These are phyloP conservation scores for Isoetes taiwanensis DNA, from an alignment of 75 land plant genomes.

Conservation along the genomic window DNA sequence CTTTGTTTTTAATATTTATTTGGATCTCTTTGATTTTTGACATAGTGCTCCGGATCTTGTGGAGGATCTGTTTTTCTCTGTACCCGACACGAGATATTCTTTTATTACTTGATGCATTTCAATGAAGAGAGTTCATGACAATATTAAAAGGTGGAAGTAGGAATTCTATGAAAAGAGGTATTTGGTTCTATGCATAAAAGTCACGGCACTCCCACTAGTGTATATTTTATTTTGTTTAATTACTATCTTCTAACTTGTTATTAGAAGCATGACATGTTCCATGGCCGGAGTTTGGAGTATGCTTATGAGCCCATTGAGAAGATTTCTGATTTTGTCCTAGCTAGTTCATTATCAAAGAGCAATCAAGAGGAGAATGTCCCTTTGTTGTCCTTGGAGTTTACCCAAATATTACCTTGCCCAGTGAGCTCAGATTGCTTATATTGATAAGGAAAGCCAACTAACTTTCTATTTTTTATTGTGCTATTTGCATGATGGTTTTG, in stretches of 20 bases:
- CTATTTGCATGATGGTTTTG: slow-evolving; percentile 12
- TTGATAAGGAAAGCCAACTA: not conserved
- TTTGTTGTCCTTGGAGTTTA: slow-evolving; percentile 17
- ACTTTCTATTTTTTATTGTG: not conserved
- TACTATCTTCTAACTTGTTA: too few relatives aligned
- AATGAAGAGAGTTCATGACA: not conserved
- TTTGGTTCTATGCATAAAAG: too few relatives aligned
- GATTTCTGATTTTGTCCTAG: slow-evolving; percentile 17
- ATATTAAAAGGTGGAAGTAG: too few relatives aligned
- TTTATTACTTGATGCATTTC: too few relatives aligned
- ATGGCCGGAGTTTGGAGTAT: slow-evolving; percentile 17
- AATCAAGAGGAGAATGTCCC: slow-evolving; percentile 11
- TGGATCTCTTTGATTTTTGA: too few relatives aligned
- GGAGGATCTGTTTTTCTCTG: too few relatives aligned
- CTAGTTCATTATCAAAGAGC: slow-evolving; percentile 7
- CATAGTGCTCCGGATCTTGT: too few relatives aligned
- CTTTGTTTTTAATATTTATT: too few relatives aligned
- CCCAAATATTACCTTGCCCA: slow-evolving; percentile 15
- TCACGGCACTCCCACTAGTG: too few relatives aligned
- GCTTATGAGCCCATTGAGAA: slow-evolving; percentile 22
- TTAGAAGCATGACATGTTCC: not conserved
- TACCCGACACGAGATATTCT: too few relatives aligned
- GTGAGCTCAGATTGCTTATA: slow-evolving; percentile 1
- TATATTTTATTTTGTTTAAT: too few relatives aligned
- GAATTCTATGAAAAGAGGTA: too few relatives aligned